These are phyloP conservation scores for Apiospora pterosperma DNA, from an alignment of 2,329 filamentous ascomycete genomes.

Conservation along the genomic window DNA sequence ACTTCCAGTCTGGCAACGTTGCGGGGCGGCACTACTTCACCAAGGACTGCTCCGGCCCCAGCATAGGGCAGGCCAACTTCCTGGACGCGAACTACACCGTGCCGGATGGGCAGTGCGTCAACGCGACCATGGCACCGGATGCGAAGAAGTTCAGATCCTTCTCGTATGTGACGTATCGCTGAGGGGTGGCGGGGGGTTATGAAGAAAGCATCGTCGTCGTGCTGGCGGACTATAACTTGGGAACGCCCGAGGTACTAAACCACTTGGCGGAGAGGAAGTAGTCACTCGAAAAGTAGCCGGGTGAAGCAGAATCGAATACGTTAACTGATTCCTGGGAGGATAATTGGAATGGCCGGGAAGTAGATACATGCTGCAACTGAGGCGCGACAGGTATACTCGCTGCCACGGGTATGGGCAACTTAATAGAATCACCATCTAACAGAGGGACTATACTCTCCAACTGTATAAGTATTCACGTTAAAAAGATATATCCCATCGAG, in stretches of 20 bases:
- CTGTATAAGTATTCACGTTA: not conserved
- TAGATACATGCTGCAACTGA: not conserved
- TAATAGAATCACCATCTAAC: not conserved
- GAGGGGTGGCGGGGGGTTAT: too few relatives aligned
- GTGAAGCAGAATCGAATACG: not conserved
- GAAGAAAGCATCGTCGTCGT: not conserved
- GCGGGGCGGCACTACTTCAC: not conserved
- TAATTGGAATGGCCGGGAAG: not conserved
- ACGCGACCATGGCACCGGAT: not conserved
- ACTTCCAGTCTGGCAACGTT: not conserved
- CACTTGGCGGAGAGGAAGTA: not conserved
- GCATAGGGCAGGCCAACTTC: slow-evolving; percentile 1
- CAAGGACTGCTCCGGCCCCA: not conserved
- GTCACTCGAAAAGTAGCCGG: not conserved
- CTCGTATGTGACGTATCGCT: not conserved
- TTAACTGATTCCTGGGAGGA: too few relatives aligned
- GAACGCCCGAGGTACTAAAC: not conserved
- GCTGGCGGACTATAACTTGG: not conserved
- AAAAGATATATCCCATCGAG: not conserved
- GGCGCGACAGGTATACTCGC: not conserved
- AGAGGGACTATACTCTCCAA: not conserved
- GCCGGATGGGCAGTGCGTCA: not conserved
- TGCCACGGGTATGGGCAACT: not conserved
- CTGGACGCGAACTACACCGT: not conserved
- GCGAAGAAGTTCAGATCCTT: not conserved